phyloP scores from a whole-genome alignment of 176 grass and related monocot species.

The Triticum timopheevii region DNA sequence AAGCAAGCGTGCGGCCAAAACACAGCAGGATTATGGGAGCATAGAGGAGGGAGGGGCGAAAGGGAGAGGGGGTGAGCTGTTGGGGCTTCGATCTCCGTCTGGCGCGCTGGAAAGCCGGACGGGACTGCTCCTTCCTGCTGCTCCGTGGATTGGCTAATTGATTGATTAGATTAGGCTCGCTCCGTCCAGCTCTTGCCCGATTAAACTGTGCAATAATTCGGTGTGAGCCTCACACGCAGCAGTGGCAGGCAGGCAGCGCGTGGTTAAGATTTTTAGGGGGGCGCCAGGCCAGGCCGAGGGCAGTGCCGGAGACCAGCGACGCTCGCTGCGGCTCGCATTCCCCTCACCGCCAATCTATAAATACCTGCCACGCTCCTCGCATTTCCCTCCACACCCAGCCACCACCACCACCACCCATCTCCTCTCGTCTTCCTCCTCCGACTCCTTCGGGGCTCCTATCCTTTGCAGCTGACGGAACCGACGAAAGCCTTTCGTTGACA shows the following conservation, averaged over 20 bases:
- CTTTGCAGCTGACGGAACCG: not conserved
- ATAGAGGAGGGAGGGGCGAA: not conserved
- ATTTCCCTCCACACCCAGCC: conserved; percentile 32
- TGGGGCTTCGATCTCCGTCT: not conserved
- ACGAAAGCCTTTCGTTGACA: not conserved
- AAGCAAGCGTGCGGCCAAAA: conserved; percentile 1
- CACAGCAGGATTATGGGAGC: conserved; percentile 2
- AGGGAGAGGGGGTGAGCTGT: conserved; percentile 47
- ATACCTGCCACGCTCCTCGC: conserved; percentile 39
- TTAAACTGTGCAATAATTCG: conserved; percentile 26
- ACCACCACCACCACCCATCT: conserved; percentile 11
- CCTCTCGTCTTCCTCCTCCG: not conserved
- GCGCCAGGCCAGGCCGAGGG: no score
- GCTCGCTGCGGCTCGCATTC: no score
- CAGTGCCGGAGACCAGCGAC: not conserved
- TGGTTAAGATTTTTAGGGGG: conserved; percentile 30
- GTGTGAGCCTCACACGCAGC: not conserved
- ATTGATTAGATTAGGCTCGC: not conserved
- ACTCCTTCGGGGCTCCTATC: not conserved
- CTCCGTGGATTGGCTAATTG: not conserved
- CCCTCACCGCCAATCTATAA: conserved; percentile 45
- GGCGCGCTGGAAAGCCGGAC: not conserved
- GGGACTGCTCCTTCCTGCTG: no score
- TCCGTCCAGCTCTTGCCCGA: not conserved
- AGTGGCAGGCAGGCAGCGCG: no score